A percentile compares a stretch with the other conserved stretches of the same genome.
phyloP scores from a whole-genome alignment of 2,329 filamentous ascomycete species.

The Exserohilum turcica region DNA sequence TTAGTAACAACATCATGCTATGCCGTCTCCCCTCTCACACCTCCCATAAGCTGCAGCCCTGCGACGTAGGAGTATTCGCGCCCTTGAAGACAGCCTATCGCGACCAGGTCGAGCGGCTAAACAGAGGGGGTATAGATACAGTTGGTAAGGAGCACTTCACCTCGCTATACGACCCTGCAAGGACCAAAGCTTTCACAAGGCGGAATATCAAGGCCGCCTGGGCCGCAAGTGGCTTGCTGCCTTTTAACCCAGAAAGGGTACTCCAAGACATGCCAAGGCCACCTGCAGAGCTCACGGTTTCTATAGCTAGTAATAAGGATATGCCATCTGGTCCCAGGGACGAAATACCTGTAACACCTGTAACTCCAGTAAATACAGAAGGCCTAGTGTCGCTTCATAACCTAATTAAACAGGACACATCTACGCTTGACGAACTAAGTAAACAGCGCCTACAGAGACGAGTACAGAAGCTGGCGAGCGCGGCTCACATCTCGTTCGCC shows the following conservation, averaged over 20 bases:
- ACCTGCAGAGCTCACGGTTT: neutral
- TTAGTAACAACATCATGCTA: no score
- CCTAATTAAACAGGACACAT: neutral
- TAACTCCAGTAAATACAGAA: neutral
- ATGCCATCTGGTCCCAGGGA: neutral
- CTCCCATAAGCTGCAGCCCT: neutral
- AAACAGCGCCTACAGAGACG: no score
- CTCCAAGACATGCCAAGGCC: slow-evolving; percentile 32
- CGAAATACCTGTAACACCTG: neutral
- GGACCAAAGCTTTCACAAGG: slow-evolving; percentile 27
- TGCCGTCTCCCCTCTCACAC: neutral
- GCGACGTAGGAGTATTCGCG: neutral
- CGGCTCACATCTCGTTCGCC: no score
- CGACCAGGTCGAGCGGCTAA: slow-evolving; percentile 13
- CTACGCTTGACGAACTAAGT: no score
- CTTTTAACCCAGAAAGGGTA: slow-evolving; percentile 41
- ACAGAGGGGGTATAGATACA: slow-evolving; percentile 13
- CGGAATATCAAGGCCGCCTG: slow-evolving; percentile 40
- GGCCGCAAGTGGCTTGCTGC: slow-evolving; percentile 32
- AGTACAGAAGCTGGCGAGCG: no score
- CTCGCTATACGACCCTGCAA: slow-evolving; percentile 29
- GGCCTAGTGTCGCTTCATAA: neutral
- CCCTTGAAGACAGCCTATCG: neutral
- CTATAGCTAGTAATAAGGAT: neutral
- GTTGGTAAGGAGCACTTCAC: slow-evolving; percentile 26